Conservation (phyloP, 2,329 filamentous ascomycete genomes). For the Elsinoe batatas region DNA sequence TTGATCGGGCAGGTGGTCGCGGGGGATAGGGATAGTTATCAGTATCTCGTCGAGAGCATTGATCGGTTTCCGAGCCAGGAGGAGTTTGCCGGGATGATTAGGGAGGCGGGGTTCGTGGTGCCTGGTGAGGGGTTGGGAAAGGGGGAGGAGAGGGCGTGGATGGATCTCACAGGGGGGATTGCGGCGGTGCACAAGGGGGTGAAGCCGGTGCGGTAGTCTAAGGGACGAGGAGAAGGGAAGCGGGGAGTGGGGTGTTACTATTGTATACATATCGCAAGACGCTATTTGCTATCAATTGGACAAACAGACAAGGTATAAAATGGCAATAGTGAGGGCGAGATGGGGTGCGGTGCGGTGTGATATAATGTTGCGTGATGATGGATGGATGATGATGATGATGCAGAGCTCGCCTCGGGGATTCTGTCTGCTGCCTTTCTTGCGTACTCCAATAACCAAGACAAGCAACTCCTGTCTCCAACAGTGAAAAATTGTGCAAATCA, state of each 20-base stretch:
- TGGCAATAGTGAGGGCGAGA: constrained; percentile 1
- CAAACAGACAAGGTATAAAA: constrained; percentile 12
- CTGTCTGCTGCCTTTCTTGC: background rate
- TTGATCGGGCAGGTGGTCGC: constrained; percentile 92
- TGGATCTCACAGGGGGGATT: constrained; percentile 85
- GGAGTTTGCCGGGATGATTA: constrained; percentile 74
- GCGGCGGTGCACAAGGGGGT: constrained; percentile 95
- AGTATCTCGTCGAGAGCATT: constrained; percentile 97
- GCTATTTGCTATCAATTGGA: constrained; percentile 1
- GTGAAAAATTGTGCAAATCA: background rate
- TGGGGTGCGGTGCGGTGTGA: background rate
- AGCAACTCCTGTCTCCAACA: background rate
- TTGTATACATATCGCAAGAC: constrained; percentile 8
- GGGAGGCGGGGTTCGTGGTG: constrained; percentile 73
- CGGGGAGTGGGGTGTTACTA: background rate
- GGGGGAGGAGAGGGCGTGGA: constrained; percentile 55
- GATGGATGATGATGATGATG: background rate
- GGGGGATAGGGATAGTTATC: constrained; percentile 88
- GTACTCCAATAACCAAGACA: background rate
- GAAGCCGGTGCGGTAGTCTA: constrained; percentile 48
- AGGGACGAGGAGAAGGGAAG: background rate
- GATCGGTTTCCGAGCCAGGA: constrained; percentile 82
- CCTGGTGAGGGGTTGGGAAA: constrained; percentile 42
- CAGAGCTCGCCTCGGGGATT: background rate
- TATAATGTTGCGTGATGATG: background rate